A percentile compares a stretch with the other conserved stretches of the same genome.
phyloP scores from a whole-genome alignment of 306 rosid species.

The Vicia villosa region DNA sequence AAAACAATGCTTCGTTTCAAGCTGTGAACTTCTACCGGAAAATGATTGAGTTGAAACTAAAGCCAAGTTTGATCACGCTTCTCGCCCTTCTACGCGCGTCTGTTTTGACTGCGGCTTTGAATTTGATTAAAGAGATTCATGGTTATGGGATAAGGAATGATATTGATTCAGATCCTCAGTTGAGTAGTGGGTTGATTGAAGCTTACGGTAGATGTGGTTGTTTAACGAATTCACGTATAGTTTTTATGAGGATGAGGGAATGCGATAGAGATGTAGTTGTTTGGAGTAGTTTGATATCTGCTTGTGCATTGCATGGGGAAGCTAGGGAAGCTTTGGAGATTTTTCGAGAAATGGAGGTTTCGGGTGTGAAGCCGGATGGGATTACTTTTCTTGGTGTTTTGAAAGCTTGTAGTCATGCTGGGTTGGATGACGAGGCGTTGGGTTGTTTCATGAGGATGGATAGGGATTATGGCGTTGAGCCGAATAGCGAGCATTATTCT shows the following conservation, averaged over 20 bases:
- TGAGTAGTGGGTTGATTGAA: conserved; percentile 69
- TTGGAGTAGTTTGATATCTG: conserved; percentile 78
- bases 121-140: conserved; percentile 71
- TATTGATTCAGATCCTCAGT: conserved; percentile 51
- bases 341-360: conserved; percentile 59
- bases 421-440: conserved; percentile 73
- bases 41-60: conserved; percentile 46
- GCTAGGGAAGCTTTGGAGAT: conserved; percentile 59
- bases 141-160: conserved; percentile 58
- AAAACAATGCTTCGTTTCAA: conserved; percentile 44
- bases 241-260: conserved; percentile 50
- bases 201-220: conserved; percentile 80
- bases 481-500: conserved; percentile 75
- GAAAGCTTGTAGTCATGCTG: conserved; percentile 81
- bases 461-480: conserved; percentile 50
- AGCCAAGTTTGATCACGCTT: conserved; percentile 61
- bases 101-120: conserved; percentile 53
- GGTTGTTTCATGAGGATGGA: conserved; percentile 55
- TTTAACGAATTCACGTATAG: conserved; percentile 38
- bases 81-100: conserved; percentile 68
- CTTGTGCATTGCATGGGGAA: conserved; percentile 70
- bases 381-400: conserved; percentile 67
- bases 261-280: conserved; percentile 63
- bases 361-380: conserved; percentile 61
- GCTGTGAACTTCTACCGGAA: conserved; percentile 56